Conservation (phyloP, 2,329 filamentous ascomycete genomes). For the Penicillium sp. region DNA sequence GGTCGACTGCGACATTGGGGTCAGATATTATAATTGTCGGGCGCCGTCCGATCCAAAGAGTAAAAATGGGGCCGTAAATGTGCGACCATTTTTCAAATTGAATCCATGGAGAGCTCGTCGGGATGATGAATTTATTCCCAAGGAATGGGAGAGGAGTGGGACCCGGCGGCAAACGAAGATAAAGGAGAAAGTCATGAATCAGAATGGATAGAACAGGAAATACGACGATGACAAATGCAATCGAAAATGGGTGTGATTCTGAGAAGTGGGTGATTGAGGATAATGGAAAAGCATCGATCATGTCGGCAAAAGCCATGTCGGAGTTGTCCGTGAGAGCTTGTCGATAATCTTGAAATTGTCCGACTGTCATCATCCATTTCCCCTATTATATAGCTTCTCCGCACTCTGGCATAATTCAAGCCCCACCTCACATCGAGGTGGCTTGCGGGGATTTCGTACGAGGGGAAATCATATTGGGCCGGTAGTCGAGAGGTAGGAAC, state of each 20-base stretch:
- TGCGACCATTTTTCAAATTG: conserved; percentile 39
- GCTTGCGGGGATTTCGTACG: too few relatives aligned
- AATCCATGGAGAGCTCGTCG: conserved; percentile 29
- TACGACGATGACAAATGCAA: conserved; percentile 26
- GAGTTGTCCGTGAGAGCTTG: too few relatives aligned
- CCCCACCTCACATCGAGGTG: too few relatives aligned
- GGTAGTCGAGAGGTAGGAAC: too few relatives aligned
- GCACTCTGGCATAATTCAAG: too few relatives aligned
- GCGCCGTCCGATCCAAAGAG: conserved; percentile 39
- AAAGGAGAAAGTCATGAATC: conserved; percentile 25
- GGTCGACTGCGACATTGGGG: conserved; percentile 37
- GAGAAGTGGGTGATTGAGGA: background rate
- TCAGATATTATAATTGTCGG: conserved; percentile 43
- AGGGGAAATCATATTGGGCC: too few relatives aligned
- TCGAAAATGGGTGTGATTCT: background rate
- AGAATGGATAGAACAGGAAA: conserved; percentile 35
- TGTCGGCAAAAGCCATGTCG: background rate
- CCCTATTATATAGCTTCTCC: too few relatives aligned
- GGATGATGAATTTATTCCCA: conserved; percentile 31
- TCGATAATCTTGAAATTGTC: too few relatives aligned
- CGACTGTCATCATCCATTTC: too few relatives aligned
- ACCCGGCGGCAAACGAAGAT: conserved; percentile 36
- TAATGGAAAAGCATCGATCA: background rate
- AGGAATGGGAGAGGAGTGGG: conserved; percentile 31
- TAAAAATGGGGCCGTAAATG: conserved; percentile 41